phyloP scores from a whole-genome alignment of 768 basidiomycete genomes.

The Kwoniella sp. region DNA sequence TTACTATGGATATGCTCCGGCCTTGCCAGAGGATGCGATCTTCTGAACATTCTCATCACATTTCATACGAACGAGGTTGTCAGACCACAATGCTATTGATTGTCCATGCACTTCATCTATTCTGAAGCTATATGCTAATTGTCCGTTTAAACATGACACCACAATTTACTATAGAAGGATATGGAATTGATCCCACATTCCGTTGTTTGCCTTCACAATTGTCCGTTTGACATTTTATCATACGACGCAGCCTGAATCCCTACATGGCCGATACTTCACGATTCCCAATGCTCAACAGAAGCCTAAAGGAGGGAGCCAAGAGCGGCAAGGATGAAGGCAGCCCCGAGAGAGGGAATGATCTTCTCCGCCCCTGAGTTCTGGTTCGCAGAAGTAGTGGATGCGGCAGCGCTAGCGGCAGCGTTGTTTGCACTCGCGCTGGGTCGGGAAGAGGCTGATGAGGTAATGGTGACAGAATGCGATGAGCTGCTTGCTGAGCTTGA shows the following conservation, averaged over 20 bases:
- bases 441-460: conserved; percentile 1
- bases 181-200: background rate
- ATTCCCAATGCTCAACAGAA: too few relatives aligned
- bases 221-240: background rate
- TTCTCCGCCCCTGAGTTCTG: conserved; percentile 8
- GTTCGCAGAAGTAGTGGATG: conserved; percentile 1
- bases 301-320: conserved; percentile 9
- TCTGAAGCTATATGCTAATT: background rate
- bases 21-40: too few relatives aligned
- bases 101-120: conserved; percentile 5
- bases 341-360: conserved; percentile 12
- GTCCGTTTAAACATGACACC: background rate
- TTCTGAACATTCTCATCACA: too few relatives aligned
- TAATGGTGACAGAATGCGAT: conserved; percentile 3
- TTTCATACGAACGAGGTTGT: too few relatives aligned
- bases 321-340: conserved; percentile 6
- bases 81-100: background rate
- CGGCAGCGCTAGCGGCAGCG: conserved; percentile 5
- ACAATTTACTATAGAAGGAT: background rate
- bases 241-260: too few relatives aligned
- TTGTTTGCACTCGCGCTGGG: background rate
- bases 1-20: too few relatives aligned
- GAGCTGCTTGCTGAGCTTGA: conserved; percentile 9
- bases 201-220: background rate
- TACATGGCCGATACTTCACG: too few relatives aligned